These are phyloP conservation scores for Spencermartinsiella europaea DNA, from an alignment of 805 yeast species.

Conservation along the genomic window DNA sequence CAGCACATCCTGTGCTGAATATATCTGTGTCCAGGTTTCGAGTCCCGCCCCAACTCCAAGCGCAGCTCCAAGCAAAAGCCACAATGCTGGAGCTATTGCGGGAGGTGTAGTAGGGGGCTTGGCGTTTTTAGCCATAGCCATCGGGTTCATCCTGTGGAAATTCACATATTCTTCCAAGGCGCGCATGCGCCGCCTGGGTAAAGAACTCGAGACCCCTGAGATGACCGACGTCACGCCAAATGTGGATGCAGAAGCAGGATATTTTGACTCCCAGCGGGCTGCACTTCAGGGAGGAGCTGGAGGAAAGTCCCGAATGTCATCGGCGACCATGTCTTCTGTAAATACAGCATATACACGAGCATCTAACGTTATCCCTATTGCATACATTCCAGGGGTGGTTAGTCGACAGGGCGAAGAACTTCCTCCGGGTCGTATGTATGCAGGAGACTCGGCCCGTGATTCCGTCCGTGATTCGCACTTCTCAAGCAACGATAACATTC, in stretches of 20 bases:
- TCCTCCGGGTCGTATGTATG: background rate
- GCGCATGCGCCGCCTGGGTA: constrained; percentile 31
- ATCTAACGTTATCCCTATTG: constrained; percentile 84
- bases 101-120: constrained; percentile 71
- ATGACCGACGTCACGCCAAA: constrained; percentile 10
- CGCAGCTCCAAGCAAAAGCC: constrained; percentile 14
- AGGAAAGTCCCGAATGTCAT: constrained; percentile 15
- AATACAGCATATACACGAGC: constrained; percentile 70
- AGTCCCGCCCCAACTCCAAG: constrained; percentile 10
- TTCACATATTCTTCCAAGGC: constrained; percentile 36
- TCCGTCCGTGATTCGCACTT: constrained; percentile 21
- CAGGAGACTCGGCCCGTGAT: constrained; percentile 22
- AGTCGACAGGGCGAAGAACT: constrained; percentile 18
- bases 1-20: constrained; percentile 52
- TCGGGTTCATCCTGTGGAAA: constrained; percentile 36
- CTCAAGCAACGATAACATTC: constrained; percentile 21
- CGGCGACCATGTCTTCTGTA: constrained; percentile 28
- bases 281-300: constrained; percentile 4
- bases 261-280: constrained; percentile 11
- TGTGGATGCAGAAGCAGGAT: constrained; percentile 14
- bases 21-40: constrained; percentile 41
- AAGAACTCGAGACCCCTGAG: constrained; percentile 11
- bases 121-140: constrained; percentile 38
- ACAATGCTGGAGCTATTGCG: constrained; percentile 54
- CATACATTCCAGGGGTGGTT: constrained; percentile 89